phyloP scores from a whole-genome alignment of 768 basidiomycete genomes.

The Lactifluus rugatus region DNA sequence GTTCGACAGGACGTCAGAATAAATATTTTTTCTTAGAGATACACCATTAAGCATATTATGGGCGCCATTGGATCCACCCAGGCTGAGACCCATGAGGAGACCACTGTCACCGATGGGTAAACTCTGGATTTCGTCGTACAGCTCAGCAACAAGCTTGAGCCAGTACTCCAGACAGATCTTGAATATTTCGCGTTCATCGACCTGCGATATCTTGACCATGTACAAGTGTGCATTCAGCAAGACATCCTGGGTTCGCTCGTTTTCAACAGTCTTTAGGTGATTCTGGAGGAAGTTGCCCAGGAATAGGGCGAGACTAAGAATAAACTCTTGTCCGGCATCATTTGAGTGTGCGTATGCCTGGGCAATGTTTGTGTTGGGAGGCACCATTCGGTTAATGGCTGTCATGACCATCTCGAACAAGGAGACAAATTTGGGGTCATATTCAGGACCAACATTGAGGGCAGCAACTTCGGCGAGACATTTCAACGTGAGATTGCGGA shows the following conservation, averaged over 20 bases:
- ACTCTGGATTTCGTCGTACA: slow-evolving; percentile 95
- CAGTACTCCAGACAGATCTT: slow-evolving; percentile 99
- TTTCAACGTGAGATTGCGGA: slow-evolving; percentile 93
- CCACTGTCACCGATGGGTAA: slow-evolving; percentile 82
- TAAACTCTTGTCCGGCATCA: slow-evolving; percentile 92
- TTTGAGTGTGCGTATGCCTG: slow-evolving; percentile 83
- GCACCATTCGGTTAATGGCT: slow-evolving; percentile 92
- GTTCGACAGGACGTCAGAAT: slow-evolving; percentile 90
- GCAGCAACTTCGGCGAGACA: slow-evolving; percentile 95
- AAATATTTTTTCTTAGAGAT: slow-evolving; percentile 86
- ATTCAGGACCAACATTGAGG: slow-evolving; percentile 90
- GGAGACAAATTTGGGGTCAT: slow-evolving; percentile 95
- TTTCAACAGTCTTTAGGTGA: slow-evolving; percentile 92
- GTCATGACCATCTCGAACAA: slow-evolving; percentile 99
- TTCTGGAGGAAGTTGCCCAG: slow-evolving; percentile 91
- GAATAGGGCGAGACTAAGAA: slow-evolving; percentile 96
- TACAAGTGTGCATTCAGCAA: slow-evolving; percentile 95
- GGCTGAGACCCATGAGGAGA: slow-evolving; percentile 79
- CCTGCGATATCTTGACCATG: slow-evolving; percentile 96
- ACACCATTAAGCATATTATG: slow-evolving; percentile 66
- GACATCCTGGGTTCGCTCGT: slow-evolving; percentile 80
- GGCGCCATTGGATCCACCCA: slow-evolving; percentile 56
- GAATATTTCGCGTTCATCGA: slow-evolving; percentile 98
- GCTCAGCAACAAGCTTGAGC: slow-evolving; percentile 87
- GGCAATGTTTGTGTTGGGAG: slow-evolving; percentile 89